These are phyloP conservation scores for Phytophthora pistaciae DNA, from an alignment of 352 stramenopile genomes.

Conservation along the genomic window DNA sequence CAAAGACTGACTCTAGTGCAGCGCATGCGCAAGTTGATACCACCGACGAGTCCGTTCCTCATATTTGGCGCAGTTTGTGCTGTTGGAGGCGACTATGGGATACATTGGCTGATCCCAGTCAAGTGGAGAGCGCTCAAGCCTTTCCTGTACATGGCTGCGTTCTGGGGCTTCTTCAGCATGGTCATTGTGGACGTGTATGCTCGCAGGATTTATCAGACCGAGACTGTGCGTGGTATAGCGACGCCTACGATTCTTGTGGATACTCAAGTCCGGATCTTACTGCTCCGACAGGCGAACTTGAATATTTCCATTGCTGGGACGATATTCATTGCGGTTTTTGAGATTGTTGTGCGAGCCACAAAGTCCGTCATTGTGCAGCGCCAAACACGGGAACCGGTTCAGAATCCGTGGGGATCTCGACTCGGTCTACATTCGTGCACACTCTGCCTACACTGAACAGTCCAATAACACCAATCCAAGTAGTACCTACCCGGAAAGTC, in stretches of 20 bases:
- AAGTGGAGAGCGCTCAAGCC: slow-evolving; percentile 11
- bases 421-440: not conserved
- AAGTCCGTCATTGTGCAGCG: slow-evolving; percentile 28
- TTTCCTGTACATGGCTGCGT: slow-evolving; percentile 17
- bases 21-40: slow-evolving; percentile 6
- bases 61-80: slow-evolving; percentile 3
- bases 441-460: not conserved
- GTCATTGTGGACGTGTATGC: slow-evolving; percentile 15
- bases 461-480: not conserved
- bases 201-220: slow-evolving; percentile 19
- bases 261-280: slow-evolving; percentile 45
- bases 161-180: slow-evolving; percentile 20
- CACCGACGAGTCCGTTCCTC: not conserved
- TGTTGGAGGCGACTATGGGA: slow-evolving; percentile 3
- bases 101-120: slow-evolving; percentile 7
- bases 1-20: slow-evolving; percentile 7
- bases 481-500: not conserved
- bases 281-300: slow-evolving; percentile 35
- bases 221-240: slow-evolving; percentile 21
- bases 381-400: slow-evolving; percentile 1
- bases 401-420: not conserved
- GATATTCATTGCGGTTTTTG: slow-evolving; percentile 25
- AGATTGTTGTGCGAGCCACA: slow-evolving; percentile 32
- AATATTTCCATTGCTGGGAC: slow-evolving; percentile 28
- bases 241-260: slow-evolving; percentile 50